These are phyloP conservation scores for Melastoma candidum DNA, from an alignment of 441 rosid species.

Conservation along the genomic window DNA sequence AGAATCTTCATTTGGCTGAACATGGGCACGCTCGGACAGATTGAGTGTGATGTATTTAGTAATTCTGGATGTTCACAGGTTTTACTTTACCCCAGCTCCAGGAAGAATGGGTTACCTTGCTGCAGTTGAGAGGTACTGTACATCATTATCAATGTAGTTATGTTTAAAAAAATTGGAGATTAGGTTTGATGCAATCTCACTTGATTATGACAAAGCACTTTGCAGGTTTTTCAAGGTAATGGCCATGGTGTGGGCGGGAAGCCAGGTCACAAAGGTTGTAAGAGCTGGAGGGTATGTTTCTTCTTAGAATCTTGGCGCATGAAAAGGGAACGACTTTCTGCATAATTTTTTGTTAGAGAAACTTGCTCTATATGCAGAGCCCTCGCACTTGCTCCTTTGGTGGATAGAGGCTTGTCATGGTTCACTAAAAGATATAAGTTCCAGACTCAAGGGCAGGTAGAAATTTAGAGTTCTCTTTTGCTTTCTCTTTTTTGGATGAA, in stretches of 20 bases:
- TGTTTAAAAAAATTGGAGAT: slow-evolving; percentile 3
- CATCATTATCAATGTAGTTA: slow-evolving; percentile 2
- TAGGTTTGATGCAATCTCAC: too few species aligned
- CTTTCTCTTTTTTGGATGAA: too few species aligned
- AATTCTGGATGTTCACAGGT: slow-evolving; percentile 29
- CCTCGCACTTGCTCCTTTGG: slow-evolving; percentile 85
- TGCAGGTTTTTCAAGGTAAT: slow-evolving; percentile 80
- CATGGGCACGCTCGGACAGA: background rate
- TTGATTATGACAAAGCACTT: background rate
- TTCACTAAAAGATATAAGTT: slow-evolving; percentile 58
- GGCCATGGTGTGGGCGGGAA: slow-evolving; percentile 99
- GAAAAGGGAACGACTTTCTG: too few species aligned
- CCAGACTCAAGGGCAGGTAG: slow-evolving; percentile 67
- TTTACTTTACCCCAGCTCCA: slow-evolving; percentile 80
- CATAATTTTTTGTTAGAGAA: too few species aligned
- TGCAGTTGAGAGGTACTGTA: slow-evolving; percentile 62
- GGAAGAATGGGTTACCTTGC: slow-evolving; percentile 74
- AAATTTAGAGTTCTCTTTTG: background rate
- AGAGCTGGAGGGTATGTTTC: slow-evolving; percentile 84
- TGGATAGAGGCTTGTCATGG: slow-evolving; percentile 76
- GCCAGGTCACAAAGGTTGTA: slow-evolving; percentile 83
- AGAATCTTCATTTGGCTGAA: background rate
- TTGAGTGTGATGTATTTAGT: background rate
- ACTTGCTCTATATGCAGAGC: slow-evolving; percentile 41
- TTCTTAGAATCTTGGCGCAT: background rate